Conservation (phyloP, 2,329 filamentous ascomycete genomes). For the Colletotrichum sp. region DNA sequence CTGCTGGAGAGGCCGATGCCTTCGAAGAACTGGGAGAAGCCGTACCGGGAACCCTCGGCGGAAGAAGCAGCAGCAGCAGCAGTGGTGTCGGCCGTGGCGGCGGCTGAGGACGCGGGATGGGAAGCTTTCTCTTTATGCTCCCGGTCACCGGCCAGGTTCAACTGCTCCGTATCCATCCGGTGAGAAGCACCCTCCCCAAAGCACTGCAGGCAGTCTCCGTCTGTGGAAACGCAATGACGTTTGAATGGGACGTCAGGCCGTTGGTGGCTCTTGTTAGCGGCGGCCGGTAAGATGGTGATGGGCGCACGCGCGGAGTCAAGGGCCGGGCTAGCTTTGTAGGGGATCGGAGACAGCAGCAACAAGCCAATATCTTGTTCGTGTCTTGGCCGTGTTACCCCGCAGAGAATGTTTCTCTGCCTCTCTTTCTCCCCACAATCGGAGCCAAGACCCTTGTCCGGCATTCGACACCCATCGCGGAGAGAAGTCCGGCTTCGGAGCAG, state of each 20-base stretch:
- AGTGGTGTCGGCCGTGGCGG: constrained; percentile 21
- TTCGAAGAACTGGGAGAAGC: constrained; percentile 13
- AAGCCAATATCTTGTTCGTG: background rate
- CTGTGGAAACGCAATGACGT: background rate
- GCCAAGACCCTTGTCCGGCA: background rate
- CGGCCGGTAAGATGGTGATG: background rate
- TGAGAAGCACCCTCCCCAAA: background rate
- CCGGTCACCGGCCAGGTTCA: background rate
- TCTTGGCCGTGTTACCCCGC: constrained; percentile 12
- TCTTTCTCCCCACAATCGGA: background rate
- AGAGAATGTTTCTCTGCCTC: background rate
- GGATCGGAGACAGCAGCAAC: background rate
- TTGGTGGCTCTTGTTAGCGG: background rate
- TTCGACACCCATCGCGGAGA: background rate
- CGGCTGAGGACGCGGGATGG: constrained; percentile 32
- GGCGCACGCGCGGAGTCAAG: background rate
- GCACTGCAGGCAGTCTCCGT: background rate
- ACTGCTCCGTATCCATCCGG: background rate
- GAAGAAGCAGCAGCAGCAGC: constrained; percentile 29
- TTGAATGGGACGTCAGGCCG: background rate
- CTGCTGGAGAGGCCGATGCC: background rate
- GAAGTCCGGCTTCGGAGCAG: background rate
- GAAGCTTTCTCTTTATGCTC: constrained; percentile 7
- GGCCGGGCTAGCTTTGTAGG: background rate
- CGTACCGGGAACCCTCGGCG: constrained; percentile 12